Evolutionary conservation across 371 early-diverging fungal genomes (phyloP).

Genomic region (Funneliformis caledonium): DNA sequence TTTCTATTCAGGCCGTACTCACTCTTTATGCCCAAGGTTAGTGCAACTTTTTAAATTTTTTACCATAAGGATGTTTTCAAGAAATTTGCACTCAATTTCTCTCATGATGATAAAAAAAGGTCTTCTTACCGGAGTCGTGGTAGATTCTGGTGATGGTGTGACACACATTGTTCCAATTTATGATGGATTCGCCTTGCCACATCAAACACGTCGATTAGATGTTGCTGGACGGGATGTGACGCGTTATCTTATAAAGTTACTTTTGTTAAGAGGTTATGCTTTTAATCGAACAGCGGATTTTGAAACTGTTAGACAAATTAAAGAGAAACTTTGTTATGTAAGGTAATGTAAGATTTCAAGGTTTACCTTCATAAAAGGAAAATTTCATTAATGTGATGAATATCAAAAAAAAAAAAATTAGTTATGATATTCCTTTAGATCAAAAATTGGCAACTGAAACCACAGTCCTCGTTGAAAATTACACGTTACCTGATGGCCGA

Average conservation of each 20-base stretch:
- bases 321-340: constrained; percentile 97
- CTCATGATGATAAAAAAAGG: constrained; percentile 53
- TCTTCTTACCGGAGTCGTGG: constrained; percentile 94
- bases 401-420: constrained; percentile 42
- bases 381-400: neutral
- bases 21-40: constrained; percentile 96
- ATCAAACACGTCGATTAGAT: constrained; percentile 90
- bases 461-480: constrained; percentile 92
- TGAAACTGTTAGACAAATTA: constrained; percentile 95
- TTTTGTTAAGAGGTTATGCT: constrained; percentile 92
- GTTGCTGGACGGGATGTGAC: constrained; percentile 97
- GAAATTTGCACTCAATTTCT: neutral
- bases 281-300: constrained; percentile 98
- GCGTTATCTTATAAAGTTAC: constrained; percentile 92
- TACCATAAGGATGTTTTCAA: neutral
- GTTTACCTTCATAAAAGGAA: constrained; percentile 25
- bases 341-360: constrained; percentile 60
- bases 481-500: constrained; percentile 97
- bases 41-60: neutral
- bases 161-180: constrained; percentile 98
- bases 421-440: constrained; percentile 93
- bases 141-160: constrained; percentile 98
- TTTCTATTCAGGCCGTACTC: constrained; percentile 97
- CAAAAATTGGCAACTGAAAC: constrained; percentile 95
- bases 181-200: constrained; percentile 92